Evolutionary conservation across 768 basidiomycete species (phyloP).

Genomic region (Floccularia luteovirens): DNA sequence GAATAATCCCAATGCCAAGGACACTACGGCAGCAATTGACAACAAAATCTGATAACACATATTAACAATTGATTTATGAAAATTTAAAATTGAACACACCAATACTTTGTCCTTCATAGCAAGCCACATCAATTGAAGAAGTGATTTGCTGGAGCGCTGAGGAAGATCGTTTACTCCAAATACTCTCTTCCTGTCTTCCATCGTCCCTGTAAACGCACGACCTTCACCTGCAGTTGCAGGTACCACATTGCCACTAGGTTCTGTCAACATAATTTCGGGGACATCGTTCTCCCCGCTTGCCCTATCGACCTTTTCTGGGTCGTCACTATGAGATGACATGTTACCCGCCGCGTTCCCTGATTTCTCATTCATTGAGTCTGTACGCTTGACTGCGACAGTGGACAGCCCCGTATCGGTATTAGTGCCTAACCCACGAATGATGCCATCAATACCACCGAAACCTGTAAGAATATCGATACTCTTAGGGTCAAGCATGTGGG

Average conservation of each 20-base stretch:
- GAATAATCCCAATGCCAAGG: constrained; percentile 89
- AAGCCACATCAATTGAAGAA: constrained; percentile 76
- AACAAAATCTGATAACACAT: constrained; percentile 59
- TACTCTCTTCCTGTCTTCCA: constrained; percentile 56
- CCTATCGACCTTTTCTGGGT: constrained; percentile 11
- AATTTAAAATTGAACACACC: constrained; percentile 33
- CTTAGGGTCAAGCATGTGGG: constrained; percentile 88
- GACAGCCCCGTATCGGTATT: constrained; percentile 42
- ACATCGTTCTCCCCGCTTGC: constrained; percentile 3
- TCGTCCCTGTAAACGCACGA: constrained; percentile 26
- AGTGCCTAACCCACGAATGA: constrained; percentile 73
- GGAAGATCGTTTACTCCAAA: constrained; percentile 79
- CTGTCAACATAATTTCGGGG: constrained; percentile 30
- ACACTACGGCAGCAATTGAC: constrained; percentile 87
- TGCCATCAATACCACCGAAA: constrained; percentile 63
- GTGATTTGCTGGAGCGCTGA: constrained; percentile 53
- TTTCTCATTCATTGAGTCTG: constrained; percentile 7
- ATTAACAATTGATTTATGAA: constrained; percentile 1
- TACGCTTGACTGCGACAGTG: constrained; percentile 6
- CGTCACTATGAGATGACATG: constrained; percentile 18
- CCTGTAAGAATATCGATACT: constrained; percentile 52
- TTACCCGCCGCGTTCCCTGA: constrained; percentile 15
- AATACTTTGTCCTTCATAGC: constrained; percentile 89
- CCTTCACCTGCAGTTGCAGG: constrained; percentile 12
- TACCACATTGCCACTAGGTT: constrained; percentile 23